These are phyloP conservation scores for Leccinum uliginosum DNA, from an alignment of 768 basidiomycete species.

Conservation along the genomic window DNA sequence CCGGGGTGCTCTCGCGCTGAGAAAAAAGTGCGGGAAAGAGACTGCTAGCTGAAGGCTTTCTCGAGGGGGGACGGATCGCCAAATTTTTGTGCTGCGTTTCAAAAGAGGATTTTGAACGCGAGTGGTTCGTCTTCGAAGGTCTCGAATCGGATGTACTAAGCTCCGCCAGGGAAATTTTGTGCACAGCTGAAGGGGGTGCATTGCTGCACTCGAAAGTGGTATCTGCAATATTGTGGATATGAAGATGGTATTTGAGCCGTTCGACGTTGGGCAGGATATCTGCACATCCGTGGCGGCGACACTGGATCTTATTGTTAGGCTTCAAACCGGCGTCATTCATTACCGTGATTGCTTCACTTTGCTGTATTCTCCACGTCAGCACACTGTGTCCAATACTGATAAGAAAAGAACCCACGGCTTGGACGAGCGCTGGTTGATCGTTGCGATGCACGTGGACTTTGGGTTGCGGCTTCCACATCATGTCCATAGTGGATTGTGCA, in stretches of 20 bases:
- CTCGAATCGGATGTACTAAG: background rate
- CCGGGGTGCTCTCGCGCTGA: constrained; percentile 2
- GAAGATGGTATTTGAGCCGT: constrained; percentile 49
- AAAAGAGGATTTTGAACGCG: constrained; percentile 18
- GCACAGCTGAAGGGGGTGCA: background rate
- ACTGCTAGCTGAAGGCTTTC: constrained; percentile 15
- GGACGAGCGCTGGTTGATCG: constrained; percentile 33
- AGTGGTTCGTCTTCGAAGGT: constrained; percentile 6
- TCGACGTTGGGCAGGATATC: constrained; percentile 40
- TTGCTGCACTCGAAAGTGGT: background rate
- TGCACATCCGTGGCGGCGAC: constrained; percentile 42
- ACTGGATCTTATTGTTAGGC: constrained; percentile 34
- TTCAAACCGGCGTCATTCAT: constrained; percentile 23
- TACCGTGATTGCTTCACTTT: constrained; percentile 25
- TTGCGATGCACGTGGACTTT: constrained; percentile 34
- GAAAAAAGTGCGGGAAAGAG: constrained; percentile 16
- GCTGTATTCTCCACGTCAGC: constrained; percentile 13
- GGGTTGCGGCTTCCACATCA: constrained; percentile 30
- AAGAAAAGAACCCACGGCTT: constrained; percentile 35
- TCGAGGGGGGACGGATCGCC: background rate
- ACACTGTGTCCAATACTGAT: background rate
- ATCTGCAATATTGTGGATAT: constrained; percentile 53
- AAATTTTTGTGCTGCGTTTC: background rate
- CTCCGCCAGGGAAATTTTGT: background rate
- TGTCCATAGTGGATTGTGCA: constrained; percentile 20